A percentile compares a stretch with the other conserved stretches of the same genome.
Conservation (phyloP, 1,284 basidiomycete species). For the Ustilago bromivora region DNA sequence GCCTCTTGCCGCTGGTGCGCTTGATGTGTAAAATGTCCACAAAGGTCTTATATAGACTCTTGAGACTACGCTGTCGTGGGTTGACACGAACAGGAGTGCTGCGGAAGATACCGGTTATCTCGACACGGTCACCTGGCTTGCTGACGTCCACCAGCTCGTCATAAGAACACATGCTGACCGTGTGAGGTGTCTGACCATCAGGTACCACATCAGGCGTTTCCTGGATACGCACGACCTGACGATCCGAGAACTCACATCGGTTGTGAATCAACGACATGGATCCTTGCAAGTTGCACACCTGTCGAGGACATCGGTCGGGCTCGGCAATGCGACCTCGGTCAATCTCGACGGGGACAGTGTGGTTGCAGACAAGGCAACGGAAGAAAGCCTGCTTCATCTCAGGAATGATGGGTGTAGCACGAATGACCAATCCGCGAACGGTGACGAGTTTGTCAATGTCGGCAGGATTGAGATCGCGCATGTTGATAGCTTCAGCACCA, state of each 20-base stretch:
- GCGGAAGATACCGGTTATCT: conserved; percentile 93
- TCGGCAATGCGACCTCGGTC: conserved; percentile 96
- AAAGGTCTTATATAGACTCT: conserved; percentile 96
- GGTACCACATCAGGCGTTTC: conserved; percentile 98
- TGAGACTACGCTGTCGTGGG: conserved; percentile 88
- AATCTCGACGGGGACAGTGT: conserved; percentile 93
- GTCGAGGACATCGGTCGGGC: conserved; percentile 88
- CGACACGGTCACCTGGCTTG: conserved; percentile 93
- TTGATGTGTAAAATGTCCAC: conserved; percentile 93
- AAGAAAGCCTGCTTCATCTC: conserved; percentile 99
- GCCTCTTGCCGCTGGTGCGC: conserved; percentile 77
- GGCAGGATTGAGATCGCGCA: conserved; percentile 67
- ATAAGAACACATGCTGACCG: conserved; percentile 93
- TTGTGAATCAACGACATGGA: conserved; percentile 97
- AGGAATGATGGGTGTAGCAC: conserved; percentile 95
- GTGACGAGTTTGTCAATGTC: conserved; percentile 79
- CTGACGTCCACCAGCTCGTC: conserved; percentile 95
- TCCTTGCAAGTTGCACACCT: conserved; percentile 86
- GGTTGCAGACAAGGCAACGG: conserved; percentile 93
- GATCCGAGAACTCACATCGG: conserved; percentile 92
- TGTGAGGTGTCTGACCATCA: conserved; percentile 97
- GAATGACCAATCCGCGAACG: conserved; percentile 96
- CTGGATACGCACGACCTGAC: conserved; percentile 93
- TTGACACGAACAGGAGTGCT: conserved; percentile 93
- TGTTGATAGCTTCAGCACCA: conserved; percentile 76